Percentiles rank a stretch among this genome's conserved stretches.
Conservation (phyloP, 1,284 basidiomycete genomes). For the Porogramme epimiltina region DNA sequence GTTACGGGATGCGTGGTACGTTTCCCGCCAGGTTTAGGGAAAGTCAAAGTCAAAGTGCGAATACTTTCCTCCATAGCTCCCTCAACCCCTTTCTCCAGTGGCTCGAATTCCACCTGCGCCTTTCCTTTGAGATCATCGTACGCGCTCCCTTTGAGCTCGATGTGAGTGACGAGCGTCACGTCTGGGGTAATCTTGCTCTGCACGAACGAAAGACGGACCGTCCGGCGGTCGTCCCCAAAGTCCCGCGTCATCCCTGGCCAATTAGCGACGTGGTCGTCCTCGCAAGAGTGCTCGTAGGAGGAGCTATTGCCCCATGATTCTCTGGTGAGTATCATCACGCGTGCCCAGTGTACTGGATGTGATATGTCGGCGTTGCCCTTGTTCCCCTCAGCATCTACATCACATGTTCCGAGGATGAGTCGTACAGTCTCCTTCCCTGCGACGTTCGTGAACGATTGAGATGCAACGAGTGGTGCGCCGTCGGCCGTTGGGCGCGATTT, state of each 20-base stretch:
- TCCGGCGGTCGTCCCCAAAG: conserved; percentile 1
- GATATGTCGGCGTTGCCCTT: background rate
- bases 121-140: background rate
- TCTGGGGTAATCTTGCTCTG: background rate
- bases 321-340: background rate
- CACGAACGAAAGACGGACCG: conserved; percentile 3
- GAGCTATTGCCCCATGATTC: background rate
- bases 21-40: no score
- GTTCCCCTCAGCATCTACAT: background rate
- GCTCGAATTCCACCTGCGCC: background rate
- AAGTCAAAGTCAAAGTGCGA: no score
- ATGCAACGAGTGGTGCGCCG: no score
- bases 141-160: background rate
- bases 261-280: background rate
- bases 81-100: no score
- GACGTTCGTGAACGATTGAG: no score
- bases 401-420: no score
- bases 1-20: no score
- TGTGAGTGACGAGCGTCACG: background rate
- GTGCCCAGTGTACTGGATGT: background rate
- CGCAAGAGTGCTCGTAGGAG: background rate
- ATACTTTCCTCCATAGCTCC: no score
- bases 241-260: conserved; percentile 1
- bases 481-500: no score
- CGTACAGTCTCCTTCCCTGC: no score